Evolutionary conservation across 768 basidiomycete species (phyloP), one percentile per base, ranked within the genome.

Genomic region (Pleurotus tuoliensis): DNA sequence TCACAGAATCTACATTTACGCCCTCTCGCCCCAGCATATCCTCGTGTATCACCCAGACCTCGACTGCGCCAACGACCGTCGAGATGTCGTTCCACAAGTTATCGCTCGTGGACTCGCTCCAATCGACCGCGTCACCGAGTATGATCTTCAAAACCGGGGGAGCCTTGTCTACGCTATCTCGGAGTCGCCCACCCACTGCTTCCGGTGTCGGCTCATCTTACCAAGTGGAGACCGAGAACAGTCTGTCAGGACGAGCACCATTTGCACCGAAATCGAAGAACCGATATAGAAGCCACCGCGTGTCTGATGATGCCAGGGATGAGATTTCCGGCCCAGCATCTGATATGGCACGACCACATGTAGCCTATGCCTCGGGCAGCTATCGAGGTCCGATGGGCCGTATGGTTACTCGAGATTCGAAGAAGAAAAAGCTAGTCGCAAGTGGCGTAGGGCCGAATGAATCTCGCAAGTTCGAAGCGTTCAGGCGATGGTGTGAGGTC

Each of bases 401-500:
- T 12, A 69, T 75, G 30, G 66, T 63, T 16, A 73, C 80, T 51
- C 68, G 73, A 50, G 65, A 72, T 37, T 82, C 76, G 66, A 80
- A 82, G 63, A 84, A 82, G 70, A 86, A 77, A 66, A 82, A 80
- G 62, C 77, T 92, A 12, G 78, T 92, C 47, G 74, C 91, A 58
- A 86, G 84, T 63, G 90, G 90, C 30, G 80, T 91, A 25, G 77
- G 78, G 6, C 71, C 76, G 12, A 77, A 79, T 16, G 90, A 92
- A 63, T 68, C 75, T 20, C 73, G 74, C 37, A 85, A 84, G 60
- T 81, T 88, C 62, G 87, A 90, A 39, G 87, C 78, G 2, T 76
- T 86, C 11, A 85, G 82, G 63, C 76, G 73, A 58, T 92, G 90
- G 90, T 92, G 90, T 62, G 87, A 89, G 76, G 87, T 88, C 65